These are phyloP conservation scores for Cymbidium sinense DNA, from an alignment of 106 monocot species.

Conservation along the genomic window DNA sequence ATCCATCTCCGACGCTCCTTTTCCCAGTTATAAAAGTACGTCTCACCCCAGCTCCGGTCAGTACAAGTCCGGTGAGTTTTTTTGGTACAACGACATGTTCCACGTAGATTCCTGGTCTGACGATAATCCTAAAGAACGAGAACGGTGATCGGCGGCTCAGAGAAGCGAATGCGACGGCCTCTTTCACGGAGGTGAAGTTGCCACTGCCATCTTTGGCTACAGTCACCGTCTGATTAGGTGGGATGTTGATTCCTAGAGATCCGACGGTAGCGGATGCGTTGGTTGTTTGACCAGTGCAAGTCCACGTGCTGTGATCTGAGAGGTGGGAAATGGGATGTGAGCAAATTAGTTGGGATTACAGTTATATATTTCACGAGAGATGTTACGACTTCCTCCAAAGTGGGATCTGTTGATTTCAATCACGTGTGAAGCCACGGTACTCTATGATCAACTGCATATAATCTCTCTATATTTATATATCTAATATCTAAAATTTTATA, in stretches of 20 bases:
- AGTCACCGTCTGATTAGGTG: neutral
- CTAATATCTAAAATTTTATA: too few relatives aligned
- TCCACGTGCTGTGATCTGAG: neutral
- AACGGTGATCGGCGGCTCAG: neutral
- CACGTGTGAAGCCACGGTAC: neutral
- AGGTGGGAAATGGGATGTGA: neutral
- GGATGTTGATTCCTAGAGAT: neutral
- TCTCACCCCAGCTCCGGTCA: neutral
- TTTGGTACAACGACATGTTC: conserved; percentile 9
- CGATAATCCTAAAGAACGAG: conserved; percentile 1
- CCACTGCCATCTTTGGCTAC: conserved; percentile 31
- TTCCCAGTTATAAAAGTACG: conserved; percentile 8
- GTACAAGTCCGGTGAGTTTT: neutral
- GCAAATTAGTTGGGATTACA: neutral
- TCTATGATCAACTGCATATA: too few relatives aligned
- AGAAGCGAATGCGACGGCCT: conserved; percentile 6
- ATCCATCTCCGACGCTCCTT: conserved; percentile 5
- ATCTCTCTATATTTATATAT: too few relatives aligned
- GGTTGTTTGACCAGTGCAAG: neutral
- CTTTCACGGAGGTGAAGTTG: conserved; percentile 14
- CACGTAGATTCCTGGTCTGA: neutral
- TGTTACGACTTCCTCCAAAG: neutral
- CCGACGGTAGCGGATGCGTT: neutral
- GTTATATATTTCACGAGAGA: neutral
- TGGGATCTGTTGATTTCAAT: neutral